These are phyloP conservation scores for Zygosaccharomyces siamensis DNA, from an alignment of 805 yeast species.

Conservation along the genomic window DNA sequence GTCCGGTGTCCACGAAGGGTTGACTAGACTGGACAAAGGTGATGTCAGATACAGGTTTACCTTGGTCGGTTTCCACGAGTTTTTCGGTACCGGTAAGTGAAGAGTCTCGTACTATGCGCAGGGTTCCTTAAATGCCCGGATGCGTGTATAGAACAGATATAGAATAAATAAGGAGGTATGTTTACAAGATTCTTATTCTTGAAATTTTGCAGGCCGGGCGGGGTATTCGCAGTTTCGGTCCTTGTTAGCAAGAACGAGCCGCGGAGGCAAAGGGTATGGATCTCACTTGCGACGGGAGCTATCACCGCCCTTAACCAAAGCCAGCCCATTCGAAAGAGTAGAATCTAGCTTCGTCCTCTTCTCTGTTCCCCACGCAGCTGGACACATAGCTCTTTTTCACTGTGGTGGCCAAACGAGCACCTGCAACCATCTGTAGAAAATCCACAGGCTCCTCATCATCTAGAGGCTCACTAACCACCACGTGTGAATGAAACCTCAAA, in stretches of 20 bases:
- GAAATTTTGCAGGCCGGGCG: too few species aligned
- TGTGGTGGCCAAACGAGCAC: constrained; percentile 90
- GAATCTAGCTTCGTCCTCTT: constrained; percentile 36
- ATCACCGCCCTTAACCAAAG: constrained; percentile 52
- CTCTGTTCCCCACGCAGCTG: constrained; percentile 36
- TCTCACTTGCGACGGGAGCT: too few species aligned
- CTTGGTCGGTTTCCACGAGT: constrained; percentile 47
- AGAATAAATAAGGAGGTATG: background rate
- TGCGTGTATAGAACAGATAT: too few species aligned
- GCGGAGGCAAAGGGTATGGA: background rate
- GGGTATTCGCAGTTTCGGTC: background rate
- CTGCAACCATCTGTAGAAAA: constrained; percentile 58
- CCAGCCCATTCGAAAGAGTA: constrained; percentile 96
- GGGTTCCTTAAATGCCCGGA: too few species aligned
- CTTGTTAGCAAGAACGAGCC: background rate
- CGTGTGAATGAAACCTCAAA: constrained; percentile 80
- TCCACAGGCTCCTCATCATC: constrained; percentile 46
- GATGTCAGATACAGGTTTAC: constrained; percentile 64
- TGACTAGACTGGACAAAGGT: constrained; percentile 49
- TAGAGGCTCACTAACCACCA: constrained; percentile 52
- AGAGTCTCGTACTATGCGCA: background rate
- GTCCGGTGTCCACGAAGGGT: constrained; percentile 49
- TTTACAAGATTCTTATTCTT: background rate
- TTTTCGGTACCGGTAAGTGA: constrained; percentile 30
- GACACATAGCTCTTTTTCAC: constrained; percentile 83